Evolutionary conservation across 2,329 filamentous ascomycete genomes (phyloP).

Genomic region (Pseudogymnoascus sp.): DNA sequence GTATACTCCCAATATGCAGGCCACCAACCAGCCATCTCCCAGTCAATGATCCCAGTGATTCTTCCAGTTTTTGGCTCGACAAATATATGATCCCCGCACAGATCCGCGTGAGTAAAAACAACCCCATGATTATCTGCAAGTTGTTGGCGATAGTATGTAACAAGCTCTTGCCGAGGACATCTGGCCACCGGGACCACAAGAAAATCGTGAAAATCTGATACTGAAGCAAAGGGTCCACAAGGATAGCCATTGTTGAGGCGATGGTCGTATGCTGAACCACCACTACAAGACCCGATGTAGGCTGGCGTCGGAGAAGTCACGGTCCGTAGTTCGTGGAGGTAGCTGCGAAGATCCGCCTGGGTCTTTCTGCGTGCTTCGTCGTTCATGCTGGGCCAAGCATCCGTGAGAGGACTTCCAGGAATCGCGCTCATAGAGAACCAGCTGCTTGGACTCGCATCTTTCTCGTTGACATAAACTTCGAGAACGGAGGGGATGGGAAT

Average conservation of each 20-base stretch:
- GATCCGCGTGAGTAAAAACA: slow-evolving; percentile 39
- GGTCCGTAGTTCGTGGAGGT: background rate
- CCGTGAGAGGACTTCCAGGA: slow-evolving; percentile 1
- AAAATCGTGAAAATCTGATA: background rate
- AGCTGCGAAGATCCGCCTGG: background rate
- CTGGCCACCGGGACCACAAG: background rate
- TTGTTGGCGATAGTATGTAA: background rate
- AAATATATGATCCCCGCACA: slow-evolving; percentile 38
- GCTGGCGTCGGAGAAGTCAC: background rate
- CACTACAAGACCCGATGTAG: background rate
- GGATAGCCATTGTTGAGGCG: background rate
- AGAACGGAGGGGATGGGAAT: background rate
- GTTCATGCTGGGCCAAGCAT: slow-evolving; percentile 11
- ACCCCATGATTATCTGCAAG: background rate
- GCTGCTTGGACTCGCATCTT: background rate
- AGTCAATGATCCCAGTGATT: slow-evolving; percentile 39
- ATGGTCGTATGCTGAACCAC: background rate
- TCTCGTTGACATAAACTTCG: background rate
- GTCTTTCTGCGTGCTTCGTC: background rate
- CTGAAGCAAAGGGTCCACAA: background rate
- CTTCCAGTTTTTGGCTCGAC: slow-evolving; percentile 28
- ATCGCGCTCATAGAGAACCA: background rate
- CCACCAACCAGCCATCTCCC: slow-evolving; percentile 37
- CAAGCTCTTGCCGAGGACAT: background rate
- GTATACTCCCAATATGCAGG: slow-evolving; percentile 33